Base-by-base conservation (phyloP, 345 rosid genomes). In the Arabis alpina region DNA sequence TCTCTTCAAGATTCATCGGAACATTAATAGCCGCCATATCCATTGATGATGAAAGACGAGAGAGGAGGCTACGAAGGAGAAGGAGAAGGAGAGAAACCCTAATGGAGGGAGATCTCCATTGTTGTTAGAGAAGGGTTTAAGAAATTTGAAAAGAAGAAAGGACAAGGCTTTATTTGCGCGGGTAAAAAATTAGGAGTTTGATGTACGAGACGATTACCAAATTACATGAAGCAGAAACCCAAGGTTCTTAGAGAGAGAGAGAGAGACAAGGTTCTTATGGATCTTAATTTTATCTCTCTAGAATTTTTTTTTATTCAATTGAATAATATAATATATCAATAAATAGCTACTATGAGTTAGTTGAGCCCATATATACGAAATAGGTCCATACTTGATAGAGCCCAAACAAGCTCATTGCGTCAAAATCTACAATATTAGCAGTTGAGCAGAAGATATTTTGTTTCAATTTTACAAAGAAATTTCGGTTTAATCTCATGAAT, bases 31-130 rank as follows among this genome's bases (percentile, higher is more conserved):
- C 24, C 11, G 63, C 39, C 45, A 36, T 14, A 55, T 64, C 71
- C 77, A 73, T 62, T 53, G 37, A 36, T 11, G 19, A n/a, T 19
- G 44, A 36, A 14, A 47, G 24, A 54, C 40, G 40, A 54, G 58
- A 64, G 16, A 39, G 4, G 8, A 36, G 10, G 6, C 12, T 10
- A 13, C 15, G 74, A 40, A 19, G 23, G n/a, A n/a, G n/a, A n/a
- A 43, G 39, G 72, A 11, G 28, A 30, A n/a, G 40, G 44, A 55
- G 71, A 72, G 37, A 64, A 73, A 64, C 71, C 70, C 71, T 55
- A 73, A 28, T 12, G 23, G 43, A 60, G 51, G 30, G 59, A 70
- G 67, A 45, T 45, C 55, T 56, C 27, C 60, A 61, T 28, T 4
- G 63, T 15, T 4, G 63, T 15, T 4, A 19, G 40, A 48, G 41